Base-by-base conservation (phyloP, 768 basidiomycete genomes). In the Russula olivacea region DNA sequence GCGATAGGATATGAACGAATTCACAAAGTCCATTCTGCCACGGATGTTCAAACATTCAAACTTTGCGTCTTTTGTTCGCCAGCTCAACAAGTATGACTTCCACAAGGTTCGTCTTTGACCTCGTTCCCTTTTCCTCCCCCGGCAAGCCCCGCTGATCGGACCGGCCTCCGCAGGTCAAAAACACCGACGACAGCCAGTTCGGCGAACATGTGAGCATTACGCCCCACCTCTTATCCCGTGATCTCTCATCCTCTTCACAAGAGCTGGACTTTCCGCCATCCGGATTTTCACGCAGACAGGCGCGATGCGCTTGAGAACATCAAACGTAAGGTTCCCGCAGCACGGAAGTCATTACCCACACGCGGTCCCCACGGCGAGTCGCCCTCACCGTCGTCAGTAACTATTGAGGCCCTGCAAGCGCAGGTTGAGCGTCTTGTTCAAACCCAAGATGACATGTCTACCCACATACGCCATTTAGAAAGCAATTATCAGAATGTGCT, bases 11-110 rank as follows among this genome's bases (percentile, higher is more conserved):
- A 95, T 95, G 90, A 95, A 92, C 75, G 92, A 93, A 69, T 96
- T 96, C 76, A 94, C 93, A 41, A 93, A 92, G 74, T 84, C 81
- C 72, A 80, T 95, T 72, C 82, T 96, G 9, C 93, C 93, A 8
- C 87, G 89, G 41, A 86, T 93, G 80, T 96, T 96, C 84, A 94
- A 95, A 73, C 93, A 96, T 72, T 92, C 89, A 8, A 96, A 96
- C 71, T 96, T 96, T 73, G 93, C 93, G 34, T 84, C 82, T 58
- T 96, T 96, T 71, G 93, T 96, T 6, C 83, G 93, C 11, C 93
- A 96, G 74, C 79, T 96, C 38, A 96, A 96, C 80, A 96, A 95
- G 74, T 96, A 96, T 72, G 93, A 95, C 75, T 96, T 96, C 68
- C 93, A 95, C 80, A 96, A 96, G 79, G 89, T 81, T 40, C 71